phyloP scores from a whole-genome alignment of 1,284 basidiomycete species.

The Rhodotorula mucilaginosa region DNA sequence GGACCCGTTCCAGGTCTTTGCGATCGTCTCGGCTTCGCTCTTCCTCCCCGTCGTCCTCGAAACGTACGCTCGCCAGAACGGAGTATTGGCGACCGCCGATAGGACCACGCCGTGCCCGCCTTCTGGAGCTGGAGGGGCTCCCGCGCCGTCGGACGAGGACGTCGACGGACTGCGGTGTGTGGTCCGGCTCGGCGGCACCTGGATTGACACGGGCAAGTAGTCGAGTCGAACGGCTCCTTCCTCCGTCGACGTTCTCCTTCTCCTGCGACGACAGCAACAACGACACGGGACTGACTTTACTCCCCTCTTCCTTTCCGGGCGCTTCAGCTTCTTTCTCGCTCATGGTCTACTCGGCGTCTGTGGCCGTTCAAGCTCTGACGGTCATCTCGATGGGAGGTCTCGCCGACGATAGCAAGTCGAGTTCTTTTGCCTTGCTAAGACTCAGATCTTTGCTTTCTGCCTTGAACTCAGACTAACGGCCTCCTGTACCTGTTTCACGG shows the following conservation, averaged over 20 bases:
- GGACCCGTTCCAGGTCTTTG: slow-evolving; percentile 26
- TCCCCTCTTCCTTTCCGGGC: no score
- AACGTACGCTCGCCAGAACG: slow-evolving; percentile 35
- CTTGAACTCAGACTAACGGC: neutral
- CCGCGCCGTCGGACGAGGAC: neutral
- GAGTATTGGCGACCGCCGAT: slow-evolving; percentile 15
- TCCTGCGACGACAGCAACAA: neutral
- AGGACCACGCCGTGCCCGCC: slow-evolving; percentile 25
- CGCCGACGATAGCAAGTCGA: slow-evolving; percentile 68
- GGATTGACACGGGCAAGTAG: slow-evolving; percentile 34
- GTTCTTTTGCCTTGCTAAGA: neutral
- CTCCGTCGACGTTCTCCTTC: neutral
- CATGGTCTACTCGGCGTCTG: slow-evolving; percentile 67
- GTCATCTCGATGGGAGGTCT: slow-evolving; percentile 86
- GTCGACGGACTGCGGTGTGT: slow-evolving; percentile 18
- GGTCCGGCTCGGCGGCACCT: slow-evolving; percentile 23
- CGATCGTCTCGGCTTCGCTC: slow-evolving; percentile 31
- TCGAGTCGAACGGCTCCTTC: neutral
- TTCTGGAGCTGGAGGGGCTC: neutral
- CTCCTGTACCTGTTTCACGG: no score
- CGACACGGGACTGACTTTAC: neutral
- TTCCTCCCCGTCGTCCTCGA: slow-evolving; percentile 40
- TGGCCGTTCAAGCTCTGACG: slow-evolving; percentile 78
- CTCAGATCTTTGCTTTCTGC: neutral
- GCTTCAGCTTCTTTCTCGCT: slow-evolving; percentile 42